phyloP scores from a whole-genome alignment of 108 stramenopile species.

The Cyclostephanos tholiformis region DNA sequence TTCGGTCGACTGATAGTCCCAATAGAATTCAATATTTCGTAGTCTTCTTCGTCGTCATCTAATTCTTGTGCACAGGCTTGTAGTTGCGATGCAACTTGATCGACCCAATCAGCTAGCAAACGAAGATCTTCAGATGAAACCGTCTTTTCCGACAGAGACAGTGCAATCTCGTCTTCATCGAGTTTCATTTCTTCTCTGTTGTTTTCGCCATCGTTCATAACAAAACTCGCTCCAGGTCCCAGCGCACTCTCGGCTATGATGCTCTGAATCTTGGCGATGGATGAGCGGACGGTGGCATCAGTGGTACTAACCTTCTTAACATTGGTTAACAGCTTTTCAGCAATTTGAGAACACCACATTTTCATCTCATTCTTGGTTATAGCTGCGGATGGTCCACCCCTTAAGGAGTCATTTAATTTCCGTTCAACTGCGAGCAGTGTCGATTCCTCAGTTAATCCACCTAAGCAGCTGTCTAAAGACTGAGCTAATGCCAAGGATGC shows the following conservation, averaged over 20 bases:
- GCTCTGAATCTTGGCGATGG: conserved; percentile 22
- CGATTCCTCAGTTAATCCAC: conserved; percentile 19
- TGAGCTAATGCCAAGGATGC: conserved; percentile 38
- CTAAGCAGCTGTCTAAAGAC: conserved; percentile 31
- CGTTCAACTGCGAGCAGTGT: conserved; percentile 12
- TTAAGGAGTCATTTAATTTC: not conserved
- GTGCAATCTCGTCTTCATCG: conserved; percentile 22
- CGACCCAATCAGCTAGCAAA: conserved; percentile 35
- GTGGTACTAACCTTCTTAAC: not conserved
- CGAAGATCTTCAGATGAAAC: conserved; percentile 1
- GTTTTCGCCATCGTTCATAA: not conserved
- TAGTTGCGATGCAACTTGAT: conserved; percentile 30
- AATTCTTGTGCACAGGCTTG: conserved; percentile 39
- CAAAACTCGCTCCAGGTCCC: not conserved
- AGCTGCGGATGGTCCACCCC: not conserved
- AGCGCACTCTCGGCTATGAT: conserved; percentile 20
- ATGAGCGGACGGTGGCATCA: not conserved
- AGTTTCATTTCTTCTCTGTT: conserved; percentile 25
- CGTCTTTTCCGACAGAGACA: conserved; percentile 1
- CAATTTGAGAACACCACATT: conserved; percentile 31
- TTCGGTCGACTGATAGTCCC: not conserved
- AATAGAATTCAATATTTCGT: not conserved
- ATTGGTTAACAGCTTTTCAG: conserved; percentile 19
- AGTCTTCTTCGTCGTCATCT: conserved; percentile 15
- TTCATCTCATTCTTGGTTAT: conserved; percentile 16